Conservation (phyloP, 2,329 filamentous ascomycete genomes). For the Didymella glomerata region DNA sequence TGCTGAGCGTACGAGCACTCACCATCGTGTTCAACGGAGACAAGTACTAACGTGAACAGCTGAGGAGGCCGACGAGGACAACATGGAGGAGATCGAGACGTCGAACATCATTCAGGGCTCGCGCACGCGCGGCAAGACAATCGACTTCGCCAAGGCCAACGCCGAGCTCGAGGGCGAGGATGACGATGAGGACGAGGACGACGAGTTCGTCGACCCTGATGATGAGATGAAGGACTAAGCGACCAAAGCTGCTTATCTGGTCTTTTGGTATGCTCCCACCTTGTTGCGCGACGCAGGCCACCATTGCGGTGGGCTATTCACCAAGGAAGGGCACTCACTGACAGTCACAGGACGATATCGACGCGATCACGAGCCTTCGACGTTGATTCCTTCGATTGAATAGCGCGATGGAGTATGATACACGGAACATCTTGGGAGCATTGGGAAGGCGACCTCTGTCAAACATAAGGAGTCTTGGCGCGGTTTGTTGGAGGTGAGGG, state of each 20-base stretch:
- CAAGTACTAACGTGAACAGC: slow-evolving; percentile 50
- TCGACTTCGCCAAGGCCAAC: slow-evolving; percentile 92
- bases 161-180: slow-evolving; percentile 77
- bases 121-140: slow-evolving; percentile 89
- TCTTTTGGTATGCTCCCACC: slow-evolving; percentile 32
- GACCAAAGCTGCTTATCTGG: slow-evolving; percentile 11
- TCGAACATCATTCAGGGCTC: slow-evolving; percentile 80
- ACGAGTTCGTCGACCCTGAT: slow-evolving; percentile 68
- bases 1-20: slow-evolving; percentile 45
- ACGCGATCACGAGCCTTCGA: slow-evolving; percentile 33
- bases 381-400: slow-evolving; percentile 22
- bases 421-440: slow-evolving; percentile 31
- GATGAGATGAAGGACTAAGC: slow-evolving; percentile 74
- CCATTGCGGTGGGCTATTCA: not conserved
- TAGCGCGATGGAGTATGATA: slow-evolving; percentile 22
- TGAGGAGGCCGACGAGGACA: slow-evolving; percentile 75
- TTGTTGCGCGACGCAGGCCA: not conserved
- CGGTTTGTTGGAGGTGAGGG: slow-evolving; percentile 29
- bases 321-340: slow-evolving; percentile 3
- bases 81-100: slow-evolving; percentile 89
- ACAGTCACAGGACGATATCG: slow-evolving; percentile 26
- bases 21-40: slow-evolving; percentile 1
- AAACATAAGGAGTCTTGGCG: slow-evolving; percentile 36
- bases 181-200: slow-evolving; percentile 82
- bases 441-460: slow-evolving; percentile 34